Evolutionary conservation across 805 yeast species (phyloP).

Genomic region (Ogataea nitratoaversa): DNA sequence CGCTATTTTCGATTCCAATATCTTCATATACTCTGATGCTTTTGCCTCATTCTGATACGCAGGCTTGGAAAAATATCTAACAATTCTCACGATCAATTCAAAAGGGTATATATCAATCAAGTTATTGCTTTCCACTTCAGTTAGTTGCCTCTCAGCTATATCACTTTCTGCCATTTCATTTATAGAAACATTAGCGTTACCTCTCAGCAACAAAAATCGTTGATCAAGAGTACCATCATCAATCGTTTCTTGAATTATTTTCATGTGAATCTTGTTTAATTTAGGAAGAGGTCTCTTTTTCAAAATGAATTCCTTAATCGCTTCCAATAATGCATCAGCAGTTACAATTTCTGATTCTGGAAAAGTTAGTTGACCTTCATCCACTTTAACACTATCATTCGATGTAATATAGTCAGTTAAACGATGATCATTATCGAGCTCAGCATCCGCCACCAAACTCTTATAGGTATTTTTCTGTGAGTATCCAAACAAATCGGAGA

Average conservation of each 20-base stretch:
- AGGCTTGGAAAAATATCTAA: neutral
- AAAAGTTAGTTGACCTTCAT: no score
- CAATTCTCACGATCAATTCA: neutral
- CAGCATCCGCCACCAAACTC: no score
- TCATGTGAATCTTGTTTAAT: neutral
- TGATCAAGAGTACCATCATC: neutral
- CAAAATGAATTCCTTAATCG: neutral
- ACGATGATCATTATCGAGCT: no score
- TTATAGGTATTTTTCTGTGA: no score
- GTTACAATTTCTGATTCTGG: neutral
- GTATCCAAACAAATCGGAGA: neutral
- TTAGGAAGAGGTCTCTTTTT: neutral
- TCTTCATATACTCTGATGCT: neutral
- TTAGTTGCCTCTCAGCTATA: neutral
- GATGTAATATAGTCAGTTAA: no score
- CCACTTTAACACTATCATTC: no score
- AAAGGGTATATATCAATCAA: neutral
- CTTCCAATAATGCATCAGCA: neutral
- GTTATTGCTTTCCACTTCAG: neutral
- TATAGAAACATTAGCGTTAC: neutral
- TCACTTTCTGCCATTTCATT: neutral
- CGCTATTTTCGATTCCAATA: neutral
- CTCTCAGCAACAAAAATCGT: neutral
- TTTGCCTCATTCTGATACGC: neutral
- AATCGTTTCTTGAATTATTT: neutral